These are phyloP conservation scores for Aspergillus sergii DNA, from an alignment of 2,329 filamentous ascomycete genomes.

Conservation along the genomic window DNA sequence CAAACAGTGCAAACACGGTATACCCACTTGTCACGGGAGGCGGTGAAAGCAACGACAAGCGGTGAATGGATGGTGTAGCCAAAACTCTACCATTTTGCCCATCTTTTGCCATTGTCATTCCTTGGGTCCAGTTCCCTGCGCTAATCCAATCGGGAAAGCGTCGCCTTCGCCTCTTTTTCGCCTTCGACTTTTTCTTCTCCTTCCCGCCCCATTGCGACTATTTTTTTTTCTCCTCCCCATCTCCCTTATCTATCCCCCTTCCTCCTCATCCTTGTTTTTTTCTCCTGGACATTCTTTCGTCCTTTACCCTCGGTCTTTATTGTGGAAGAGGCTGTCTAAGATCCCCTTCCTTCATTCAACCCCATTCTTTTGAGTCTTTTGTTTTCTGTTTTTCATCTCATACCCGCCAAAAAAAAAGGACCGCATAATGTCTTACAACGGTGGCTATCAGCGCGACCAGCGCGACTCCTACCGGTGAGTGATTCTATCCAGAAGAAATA, in stretches of 20 bases:
- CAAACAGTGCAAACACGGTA: neutral
- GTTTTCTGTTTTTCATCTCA: constrained; percentile 2
- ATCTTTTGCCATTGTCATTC: constrained; percentile 4
- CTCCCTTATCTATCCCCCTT: constrained; percentile 25
- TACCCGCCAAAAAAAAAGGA: constrained; percentile 18
- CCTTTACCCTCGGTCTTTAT: constrained; percentile 8
- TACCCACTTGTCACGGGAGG: neutral
- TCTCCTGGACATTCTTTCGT: constrained; percentile 10
- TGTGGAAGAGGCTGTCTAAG: neutral
- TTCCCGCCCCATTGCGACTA: constrained; percentile 24
- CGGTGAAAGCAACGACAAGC: neutral
- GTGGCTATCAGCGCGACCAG: constrained; percentile 49
- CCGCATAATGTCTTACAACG: constrained; percentile 74
- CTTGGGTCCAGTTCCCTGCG: constrained; percentile 11
- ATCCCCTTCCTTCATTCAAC: constrained; percentile 3
- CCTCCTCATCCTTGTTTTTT: constrained; percentile 19
- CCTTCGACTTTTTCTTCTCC: constrained; percentile 20
- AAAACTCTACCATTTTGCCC: neutral
- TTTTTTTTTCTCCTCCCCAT: constrained; percentile 30
- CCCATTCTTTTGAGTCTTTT: constrained; percentile 9
- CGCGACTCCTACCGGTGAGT: constrained; percentile 58
- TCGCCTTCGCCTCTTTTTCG: constrained; percentile 27
- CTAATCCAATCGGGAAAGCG: constrained; percentile 32
- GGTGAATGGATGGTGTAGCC: neutral
- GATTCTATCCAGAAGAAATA: neutral